Evolutionary conservation across 2,329 filamentous ascomycete genomes (phyloP).

Genomic region (Hypoxylon sp.): DNA sequence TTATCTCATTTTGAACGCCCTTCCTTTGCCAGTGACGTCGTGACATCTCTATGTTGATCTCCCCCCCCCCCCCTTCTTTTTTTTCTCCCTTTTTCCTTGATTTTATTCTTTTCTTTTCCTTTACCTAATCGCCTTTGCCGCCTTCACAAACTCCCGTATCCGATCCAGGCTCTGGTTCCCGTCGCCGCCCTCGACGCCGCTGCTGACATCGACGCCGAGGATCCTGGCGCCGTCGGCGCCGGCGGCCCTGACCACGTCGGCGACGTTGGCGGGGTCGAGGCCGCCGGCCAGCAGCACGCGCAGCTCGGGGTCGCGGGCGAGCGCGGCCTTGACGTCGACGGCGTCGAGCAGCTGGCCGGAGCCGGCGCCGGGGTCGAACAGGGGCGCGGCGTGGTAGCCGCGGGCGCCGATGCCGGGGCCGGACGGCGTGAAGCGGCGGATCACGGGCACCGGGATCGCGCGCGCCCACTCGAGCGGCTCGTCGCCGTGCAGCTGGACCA

Average conservation of each 20-base stretch:
- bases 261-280: constrained; percentile 80
- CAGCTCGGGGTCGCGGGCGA: constrained; percentile 74
- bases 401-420: constrained; percentile 75
- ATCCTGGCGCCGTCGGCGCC: constrained; percentile 69
- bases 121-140: constrained; percentile 69
- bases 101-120: not conserved
- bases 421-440: constrained; percentile 82
- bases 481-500: constrained; percentile 91
- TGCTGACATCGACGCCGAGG: constrained; percentile 90
- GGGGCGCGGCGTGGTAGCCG: constrained; percentile 82
- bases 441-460: constrained; percentile 89
- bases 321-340: constrained; percentile 69
- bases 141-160: constrained; percentile 81
- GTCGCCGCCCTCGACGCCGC: constrained; percentile 84
- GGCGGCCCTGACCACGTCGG: constrained; percentile 67
- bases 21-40: not conserved
- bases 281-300: constrained; percentile 86
- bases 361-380: constrained; percentile 87
- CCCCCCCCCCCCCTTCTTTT: not conserved
- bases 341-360: constrained; percentile 82
- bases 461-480: constrained; percentile 93
- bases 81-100: not conserved
- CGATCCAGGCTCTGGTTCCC: constrained; percentile 82
- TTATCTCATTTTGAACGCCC: not conserved
- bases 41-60: constrained; percentile 2